Conservation (phyloP, 805 yeast genomes). For the Cyberlindnera saturnus region DNA sequence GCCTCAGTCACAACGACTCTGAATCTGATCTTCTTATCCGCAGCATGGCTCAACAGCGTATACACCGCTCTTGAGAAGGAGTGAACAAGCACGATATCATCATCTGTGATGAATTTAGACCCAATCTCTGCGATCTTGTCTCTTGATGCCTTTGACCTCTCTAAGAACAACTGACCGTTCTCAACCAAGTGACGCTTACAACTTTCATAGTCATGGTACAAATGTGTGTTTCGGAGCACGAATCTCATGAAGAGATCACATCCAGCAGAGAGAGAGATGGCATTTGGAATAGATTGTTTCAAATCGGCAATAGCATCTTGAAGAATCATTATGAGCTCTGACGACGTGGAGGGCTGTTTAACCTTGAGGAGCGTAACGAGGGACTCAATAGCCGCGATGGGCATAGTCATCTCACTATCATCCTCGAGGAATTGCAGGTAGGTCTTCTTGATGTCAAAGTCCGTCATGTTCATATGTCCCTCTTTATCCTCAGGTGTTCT, state of each 20-base stretch:
- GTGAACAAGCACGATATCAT: conserved; percentile 84
- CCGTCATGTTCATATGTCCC: conserved; percentile 16
- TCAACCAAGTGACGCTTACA: conserved; percentile 84
- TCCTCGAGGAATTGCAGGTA: conserved; percentile 78
- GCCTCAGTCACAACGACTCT: conserved; percentile 92
- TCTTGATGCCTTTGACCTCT: conserved; percentile 87
- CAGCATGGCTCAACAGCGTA: conserved; percentile 70
- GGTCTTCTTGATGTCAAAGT: conserved; percentile 76
- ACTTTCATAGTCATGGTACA: conserved; percentile 91
- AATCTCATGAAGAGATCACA: conserved; percentile 95
- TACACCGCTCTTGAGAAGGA: conserved; percentile 88
- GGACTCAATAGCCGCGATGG: conserved; percentile 96
- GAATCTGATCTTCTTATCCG: conserved; percentile 71
- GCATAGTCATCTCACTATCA: conserved; percentile 98
- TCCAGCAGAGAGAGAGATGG: conserved; percentile 92
- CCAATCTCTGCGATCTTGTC: conserved; percentile 85
- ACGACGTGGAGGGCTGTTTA: conserved; percentile 87
- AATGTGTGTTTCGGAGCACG: conserved; percentile 80
- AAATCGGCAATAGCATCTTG: conserved; percentile 70
- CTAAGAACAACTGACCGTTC: conserved; percentile 87
- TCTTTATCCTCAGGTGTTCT: background rate
- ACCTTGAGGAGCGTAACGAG: conserved; percentile 75
- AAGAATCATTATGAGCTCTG: conserved; percentile 80
- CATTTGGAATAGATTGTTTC: conserved; percentile 78
- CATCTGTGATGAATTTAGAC: conserved; percentile 83